Conservation (phyloP, 2,329 filamentous ascomycete genomes). For the Nemania abortiva region DNA sequence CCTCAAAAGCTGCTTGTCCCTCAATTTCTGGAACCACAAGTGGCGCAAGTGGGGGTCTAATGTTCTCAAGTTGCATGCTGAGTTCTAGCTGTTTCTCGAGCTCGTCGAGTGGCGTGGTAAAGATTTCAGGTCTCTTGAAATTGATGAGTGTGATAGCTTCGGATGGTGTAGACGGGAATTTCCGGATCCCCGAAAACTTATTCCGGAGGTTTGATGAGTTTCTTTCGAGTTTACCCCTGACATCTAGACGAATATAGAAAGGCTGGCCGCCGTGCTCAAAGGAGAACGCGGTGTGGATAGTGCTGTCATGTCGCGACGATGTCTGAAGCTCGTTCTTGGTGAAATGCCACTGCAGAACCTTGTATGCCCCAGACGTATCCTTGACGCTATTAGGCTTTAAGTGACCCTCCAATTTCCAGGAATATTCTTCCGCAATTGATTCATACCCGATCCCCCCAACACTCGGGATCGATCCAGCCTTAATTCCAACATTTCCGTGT, state of each 20-base stretch:
- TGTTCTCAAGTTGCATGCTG: conserved; percentile 39
- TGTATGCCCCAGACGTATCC: conserved; percentile 33
- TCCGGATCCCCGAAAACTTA: conserved; percentile 30
- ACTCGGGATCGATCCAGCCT: conserved; percentile 34
- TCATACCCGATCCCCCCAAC: conserved; percentile 41
- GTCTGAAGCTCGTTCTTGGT: conserved; percentile 46
- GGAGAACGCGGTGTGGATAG: conserved; percentile 47
- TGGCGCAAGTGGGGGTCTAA: conserved; percentile 15
- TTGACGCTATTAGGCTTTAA: conserved; percentile 20
- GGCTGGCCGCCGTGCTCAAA: conserved; percentile 47
- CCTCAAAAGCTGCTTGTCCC: neutral
- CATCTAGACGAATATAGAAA: conserved; percentile 48
- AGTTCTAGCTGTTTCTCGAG: conserved; percentile 29
- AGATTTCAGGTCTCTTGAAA: conserved; percentile 35
- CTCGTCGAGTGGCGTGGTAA: conserved; percentile 38
- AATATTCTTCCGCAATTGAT: conserved; percentile 30
- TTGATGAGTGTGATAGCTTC: conserved; percentile 42
- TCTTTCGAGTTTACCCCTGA: conserved; percentile 44
- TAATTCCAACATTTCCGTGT: conserved; percentile 36
- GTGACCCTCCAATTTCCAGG: conserved; percentile 43
- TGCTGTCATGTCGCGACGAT: conserved; percentile 42
- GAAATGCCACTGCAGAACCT: conserved; percentile 46
- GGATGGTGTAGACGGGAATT: conserved; percentile 28
- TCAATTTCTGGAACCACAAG: conserved; percentile 1
- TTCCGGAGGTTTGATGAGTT: conserved; percentile 33